Percentiles rank a stretch among this genome's conserved stretches.
These are phyloP conservation scores for Petunia hybrid DNA, from an alignment of 305 asterid genomes.

Conservation along the genomic window DNA sequence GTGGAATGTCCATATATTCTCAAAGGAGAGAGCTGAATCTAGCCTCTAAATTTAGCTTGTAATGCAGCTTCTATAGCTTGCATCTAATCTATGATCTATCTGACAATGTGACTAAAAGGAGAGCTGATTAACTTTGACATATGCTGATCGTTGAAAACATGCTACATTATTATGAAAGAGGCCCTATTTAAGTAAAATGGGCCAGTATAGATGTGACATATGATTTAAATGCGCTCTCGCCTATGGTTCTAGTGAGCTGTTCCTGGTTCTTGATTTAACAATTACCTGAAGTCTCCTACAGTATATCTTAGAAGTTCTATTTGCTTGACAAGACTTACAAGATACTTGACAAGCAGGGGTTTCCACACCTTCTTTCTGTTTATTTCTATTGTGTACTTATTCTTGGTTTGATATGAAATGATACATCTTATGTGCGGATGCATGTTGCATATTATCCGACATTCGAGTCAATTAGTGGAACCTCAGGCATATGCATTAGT, in stretches of 20 bases:
- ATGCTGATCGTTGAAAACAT: neutral
- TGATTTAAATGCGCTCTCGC: neutral
- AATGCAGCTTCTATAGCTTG: neutral
- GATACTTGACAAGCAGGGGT: neutral
- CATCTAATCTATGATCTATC: neutral
- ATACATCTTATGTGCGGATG: neutral
- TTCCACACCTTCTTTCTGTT: neutral
- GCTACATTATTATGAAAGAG: neutral
- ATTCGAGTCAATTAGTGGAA: neutral
- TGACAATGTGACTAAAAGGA: neutral
- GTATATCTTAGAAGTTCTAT: neutral
- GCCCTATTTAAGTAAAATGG: neutral
- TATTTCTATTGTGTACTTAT: neutral
- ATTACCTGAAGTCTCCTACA: neutral
- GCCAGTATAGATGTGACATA: constrained; percentile 6
- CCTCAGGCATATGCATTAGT: neutral
- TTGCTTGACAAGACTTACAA: neutral
- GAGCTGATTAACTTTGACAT: neutral
- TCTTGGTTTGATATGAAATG: neutral
- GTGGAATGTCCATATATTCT: neutral
- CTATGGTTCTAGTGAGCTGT: neutral
- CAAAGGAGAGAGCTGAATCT: neutral
- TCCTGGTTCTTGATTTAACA: neutral
- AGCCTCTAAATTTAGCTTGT: neutral
- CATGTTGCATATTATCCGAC: neutral